A percentile compares a stretch with the other conserved stretches of the same genome.
Conservation (phyloP, 2,329 filamentous ascomycete species). For the Aspergillus sp. region DNA sequence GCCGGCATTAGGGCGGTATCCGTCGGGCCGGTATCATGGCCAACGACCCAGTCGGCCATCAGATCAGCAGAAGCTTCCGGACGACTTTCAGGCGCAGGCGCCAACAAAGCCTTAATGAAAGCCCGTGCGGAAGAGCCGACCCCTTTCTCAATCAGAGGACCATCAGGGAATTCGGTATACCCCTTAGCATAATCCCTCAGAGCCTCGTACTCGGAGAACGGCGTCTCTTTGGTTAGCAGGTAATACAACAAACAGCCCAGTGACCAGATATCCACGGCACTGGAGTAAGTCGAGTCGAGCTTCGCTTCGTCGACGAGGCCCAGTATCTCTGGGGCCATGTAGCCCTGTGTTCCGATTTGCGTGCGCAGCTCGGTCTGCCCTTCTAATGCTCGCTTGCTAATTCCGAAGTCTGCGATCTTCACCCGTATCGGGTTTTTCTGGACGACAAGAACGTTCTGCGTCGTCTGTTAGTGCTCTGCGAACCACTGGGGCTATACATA, state of each 20-base stretch:
- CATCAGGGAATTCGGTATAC: too few species aligned
- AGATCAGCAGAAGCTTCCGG: too few species aligned
- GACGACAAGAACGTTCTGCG: constrained; percentile 1
- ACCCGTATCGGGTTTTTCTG: constrained; percentile 4
- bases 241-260: constrained; percentile 2
- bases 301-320: neutral
- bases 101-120: too few species aligned
- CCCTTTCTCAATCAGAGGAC: too few species aligned
- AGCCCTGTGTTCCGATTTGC: constrained; percentile 2
- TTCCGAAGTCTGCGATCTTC: constrained; percentile 6
- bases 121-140: too few species aligned
- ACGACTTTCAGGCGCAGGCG: too few species aligned
- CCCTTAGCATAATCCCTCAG: too few species aligned
- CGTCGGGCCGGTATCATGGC: too few species aligned
- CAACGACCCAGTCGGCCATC: too few species aligned
- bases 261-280: constrained; percentile 4
- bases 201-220: too few species aligned
- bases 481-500: neutral
- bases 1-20: too few species aligned
- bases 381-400: constrained; percentile 5
- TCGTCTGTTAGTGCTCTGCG: neutral
- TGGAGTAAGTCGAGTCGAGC: neutral
- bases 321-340: constrained; percentile 4
- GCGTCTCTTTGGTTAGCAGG: too few species aligned
- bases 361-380: neutral